A percentile compares a stretch with the other conserved stretches of the same genome.
Conservation (phyloP, 1,284 basidiomycete species). For the Moesziomyces globuligerus region DNA sequence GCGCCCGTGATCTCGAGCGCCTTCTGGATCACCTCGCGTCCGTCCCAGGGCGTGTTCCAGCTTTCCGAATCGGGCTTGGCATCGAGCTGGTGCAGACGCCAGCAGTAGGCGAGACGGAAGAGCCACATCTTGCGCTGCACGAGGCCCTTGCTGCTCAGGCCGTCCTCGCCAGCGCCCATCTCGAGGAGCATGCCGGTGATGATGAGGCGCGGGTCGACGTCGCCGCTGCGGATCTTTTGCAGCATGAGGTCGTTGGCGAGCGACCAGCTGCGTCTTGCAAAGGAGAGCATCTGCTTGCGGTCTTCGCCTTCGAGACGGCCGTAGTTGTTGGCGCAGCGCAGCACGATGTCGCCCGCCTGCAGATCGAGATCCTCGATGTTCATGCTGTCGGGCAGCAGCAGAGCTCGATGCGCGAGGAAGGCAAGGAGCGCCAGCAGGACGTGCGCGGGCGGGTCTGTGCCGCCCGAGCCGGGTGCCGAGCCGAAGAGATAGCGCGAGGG, state of each 20-base stretch:
- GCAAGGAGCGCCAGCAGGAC: constrained; percentile 53
- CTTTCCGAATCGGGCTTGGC: constrained; percentile 39
- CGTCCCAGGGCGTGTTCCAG: constrained; percentile 39
- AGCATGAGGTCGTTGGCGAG: constrained; percentile 52
- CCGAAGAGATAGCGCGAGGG: constrained; percentile 55
- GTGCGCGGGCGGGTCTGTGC: constrained; percentile 43
- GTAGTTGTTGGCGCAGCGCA: constrained; percentile 47
- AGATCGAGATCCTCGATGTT: constrained; percentile 54
- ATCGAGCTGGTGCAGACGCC: constrained; percentile 53
- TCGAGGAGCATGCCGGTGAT: constrained; percentile 49
- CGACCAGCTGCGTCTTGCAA: constrained; percentile 55
- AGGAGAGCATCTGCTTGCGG: constrained; percentile 47
- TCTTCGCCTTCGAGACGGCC: constrained; percentile 47
- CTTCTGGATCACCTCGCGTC: constrained; percentile 35
- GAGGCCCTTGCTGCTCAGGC: constrained; percentile 43
- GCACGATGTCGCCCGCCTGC: constrained; percentile 38
- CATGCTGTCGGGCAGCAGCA: constrained; percentile 50
- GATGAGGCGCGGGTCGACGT: constrained; percentile 50
- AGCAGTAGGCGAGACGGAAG: constrained; percentile 44
- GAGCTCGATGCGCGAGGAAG: constrained; percentile 49
- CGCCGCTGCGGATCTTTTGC: constrained; percentile 47
- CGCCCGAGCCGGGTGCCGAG: constrained; percentile 20
- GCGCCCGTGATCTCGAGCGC: constrained; percentile 41
- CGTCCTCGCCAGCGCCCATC: constrained; percentile 55
- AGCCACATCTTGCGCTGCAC: constrained; percentile 51